A percentile compares a stretch with the other conserved stretches of the same genome.
These are phyloP conservation scores for Monosporascus sp. DNA, from an alignment of 2,329 filamentous ascomycete species.

Conservation along the genomic window DNA sequence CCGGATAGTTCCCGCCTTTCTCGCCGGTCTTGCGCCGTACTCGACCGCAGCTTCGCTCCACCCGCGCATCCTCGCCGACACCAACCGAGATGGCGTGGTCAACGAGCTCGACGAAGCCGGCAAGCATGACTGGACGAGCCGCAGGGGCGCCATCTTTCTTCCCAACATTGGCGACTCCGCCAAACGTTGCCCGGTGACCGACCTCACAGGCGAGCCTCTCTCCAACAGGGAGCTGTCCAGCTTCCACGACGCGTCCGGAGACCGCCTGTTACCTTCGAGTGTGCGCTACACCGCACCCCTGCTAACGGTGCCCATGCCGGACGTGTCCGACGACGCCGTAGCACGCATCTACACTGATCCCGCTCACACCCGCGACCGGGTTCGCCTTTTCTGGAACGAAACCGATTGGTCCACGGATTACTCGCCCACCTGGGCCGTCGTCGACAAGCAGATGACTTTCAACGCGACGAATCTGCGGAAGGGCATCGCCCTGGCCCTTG, in stretches of 20 bases:
- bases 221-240: conserved; percentile 20
- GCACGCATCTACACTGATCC: too few species aligned
- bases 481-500: conserved; percentile 31
- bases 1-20: too few species aligned
- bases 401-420: too few species aligned
- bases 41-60: too few species aligned
- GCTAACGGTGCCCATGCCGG: too few species aligned
- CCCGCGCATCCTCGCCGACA: conserved; percentile 22
- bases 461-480: conserved; percentile 16
- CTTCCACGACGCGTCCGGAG: conserved; percentile 31
- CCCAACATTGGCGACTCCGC: conserved; percentile 30
- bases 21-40: too few species aligned
- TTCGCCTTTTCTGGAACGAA: too few species aligned
- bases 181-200: conserved; percentile 21
- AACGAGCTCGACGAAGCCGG: conserved; percentile 18
- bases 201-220: conserved; percentile 5
- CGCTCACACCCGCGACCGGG: too few species aligned
- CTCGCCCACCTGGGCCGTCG: too few species aligned
- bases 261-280: conserved; percentile 24
- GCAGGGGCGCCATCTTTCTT: conserved; percentile 28
- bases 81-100: conserved; percentile 30
- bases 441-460: conserved; percentile 22
- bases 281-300: conserved; percentile 8
- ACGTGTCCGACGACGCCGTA: too few species aligned
- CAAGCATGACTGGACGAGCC: conserved; percentile 19